Percentiles rank a stretch among this genome's conserved stretches.
Evolutionary conservation across 225 moss, liverwort and hornwort genomes (phyloP).

Genomic region (Bryum argenteum): DNA sequence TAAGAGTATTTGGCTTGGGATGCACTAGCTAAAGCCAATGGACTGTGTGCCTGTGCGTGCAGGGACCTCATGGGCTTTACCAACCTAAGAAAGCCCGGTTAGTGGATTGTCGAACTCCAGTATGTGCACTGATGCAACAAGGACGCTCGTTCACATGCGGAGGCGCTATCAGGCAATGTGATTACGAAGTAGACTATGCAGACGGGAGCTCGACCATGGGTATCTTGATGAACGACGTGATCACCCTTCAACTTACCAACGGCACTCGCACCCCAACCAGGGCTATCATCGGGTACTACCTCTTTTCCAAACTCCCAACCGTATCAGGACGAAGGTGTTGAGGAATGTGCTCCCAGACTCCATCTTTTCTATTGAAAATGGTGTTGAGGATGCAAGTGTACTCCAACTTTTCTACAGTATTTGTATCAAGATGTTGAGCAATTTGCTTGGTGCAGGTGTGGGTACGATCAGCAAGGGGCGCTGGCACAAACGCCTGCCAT

Average conservation of each 20-base stretch:
- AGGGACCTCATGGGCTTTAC: conserved; percentile 91
- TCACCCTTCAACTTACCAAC: conserved; percentile 76
- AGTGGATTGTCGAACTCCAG: conserved; percentile 72
- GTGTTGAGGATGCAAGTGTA: too few species aligned
- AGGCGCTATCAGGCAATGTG: conserved; percentile 61
- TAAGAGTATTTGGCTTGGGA: too few species aligned
- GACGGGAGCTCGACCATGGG: conserved; percentile 94
- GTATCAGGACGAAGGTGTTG: too few species aligned
- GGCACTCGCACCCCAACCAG: conserved; percentile 57
- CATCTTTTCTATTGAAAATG: too few species aligned
- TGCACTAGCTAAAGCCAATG: too few species aligned
- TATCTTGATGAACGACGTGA: conserved; percentile 67
- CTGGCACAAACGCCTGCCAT: conserved; percentile 56
- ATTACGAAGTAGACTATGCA: conserved; percentile 84
- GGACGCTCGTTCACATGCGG: conserved; percentile 60
- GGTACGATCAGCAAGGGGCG: conserved; percentile 73
- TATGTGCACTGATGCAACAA: conserved; percentile 68
- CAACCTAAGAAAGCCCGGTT: conserved; percentile 62
- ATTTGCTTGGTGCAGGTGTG: conserved; percentile 55
- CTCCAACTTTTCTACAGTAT: too few species aligned
- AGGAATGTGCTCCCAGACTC: too few species aligned
- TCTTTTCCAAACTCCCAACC: too few species aligned
- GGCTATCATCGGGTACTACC: conserved; percentile 68
- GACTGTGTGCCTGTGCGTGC: neutral
- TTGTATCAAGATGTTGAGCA: neutral